Evolutionary conservation across 257 asterid species (phyloP).

Genomic region (Oldenlandia corymbosa): DNA sequence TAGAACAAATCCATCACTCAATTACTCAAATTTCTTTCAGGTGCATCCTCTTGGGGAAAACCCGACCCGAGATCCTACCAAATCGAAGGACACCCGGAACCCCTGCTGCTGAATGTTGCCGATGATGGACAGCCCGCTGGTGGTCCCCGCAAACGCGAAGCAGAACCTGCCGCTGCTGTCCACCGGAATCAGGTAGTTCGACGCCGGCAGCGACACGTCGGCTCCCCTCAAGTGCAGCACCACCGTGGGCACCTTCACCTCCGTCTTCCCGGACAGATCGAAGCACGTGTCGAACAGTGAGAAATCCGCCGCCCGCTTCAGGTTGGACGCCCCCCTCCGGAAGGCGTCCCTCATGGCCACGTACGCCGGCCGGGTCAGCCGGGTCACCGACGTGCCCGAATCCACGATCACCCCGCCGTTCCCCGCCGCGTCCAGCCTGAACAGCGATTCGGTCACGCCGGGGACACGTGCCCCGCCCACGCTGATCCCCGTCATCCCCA

Average conservation of each 20-base stretch:
- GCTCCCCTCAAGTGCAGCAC: conserved; percentile 73
- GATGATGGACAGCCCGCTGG: conserved; percentile 46
- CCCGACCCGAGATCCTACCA: conserved; percentile 35
- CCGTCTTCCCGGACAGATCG: conserved; percentile 71
- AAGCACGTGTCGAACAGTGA: conserved; percentile 80
- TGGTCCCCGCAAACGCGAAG: conserved; percentile 87
- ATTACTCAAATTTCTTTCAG: conserved; percentile 15
- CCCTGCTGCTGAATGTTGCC: conserved; percentile 49
- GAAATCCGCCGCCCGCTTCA: conserved; percentile 44
- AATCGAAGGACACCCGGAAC: conserved; percentile 36
- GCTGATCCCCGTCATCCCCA: conserved; percentile 60
- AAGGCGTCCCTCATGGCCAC: conserved; percentile 64
- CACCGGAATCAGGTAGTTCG: conserved; percentile 88
- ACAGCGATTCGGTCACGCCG: conserved; percentile 42
- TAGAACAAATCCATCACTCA: too few species aligned
- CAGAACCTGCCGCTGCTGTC: conserved; percentile 63
- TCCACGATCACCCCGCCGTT: conserved; percentile 79
- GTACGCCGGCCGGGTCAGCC: conserved; percentile 72
- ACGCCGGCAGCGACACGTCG: conserved; percentile 80
- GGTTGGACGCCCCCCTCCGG: conserved; percentile 38
- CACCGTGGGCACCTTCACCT: conserved; percentile 84
- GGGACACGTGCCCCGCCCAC: conserved; percentile 67
- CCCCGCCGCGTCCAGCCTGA: conserved; percentile 52
- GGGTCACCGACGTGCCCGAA: conserved; percentile 84
- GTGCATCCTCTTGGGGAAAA: conserved; percentile 38